Base-by-base conservation (phyloP, 2,329 filamentous ascomycete genomes). In the Alternaria triticina region DNA sequence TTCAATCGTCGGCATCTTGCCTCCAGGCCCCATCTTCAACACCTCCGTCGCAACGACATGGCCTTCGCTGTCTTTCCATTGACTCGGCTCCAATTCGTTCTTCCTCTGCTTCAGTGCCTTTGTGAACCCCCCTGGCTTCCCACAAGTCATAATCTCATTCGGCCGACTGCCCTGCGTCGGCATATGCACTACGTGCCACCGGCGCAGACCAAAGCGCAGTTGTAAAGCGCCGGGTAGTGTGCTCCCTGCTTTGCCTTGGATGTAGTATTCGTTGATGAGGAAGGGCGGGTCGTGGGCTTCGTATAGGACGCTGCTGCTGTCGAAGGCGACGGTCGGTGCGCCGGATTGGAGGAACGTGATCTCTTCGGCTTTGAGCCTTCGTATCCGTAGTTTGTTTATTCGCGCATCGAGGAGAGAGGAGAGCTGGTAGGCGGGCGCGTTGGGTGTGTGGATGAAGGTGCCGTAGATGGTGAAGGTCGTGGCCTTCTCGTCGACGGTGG, bases 201-300 rank as follows among this genome's bases (percentile, higher is more conserved):
- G 64, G n/a, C 59, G 45, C 28, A 70, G 54, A 0, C 67, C 56
- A 43, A 65, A 72, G 15, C 69, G 71, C 25, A 75, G 8, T 27
- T 69, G 66, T 8, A 75, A 7, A 6, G 65, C 54, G 40, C 72
- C 71, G 7, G 66, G 70, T 10, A 73, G 60, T 58, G 71, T 22
- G 17, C 52, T 23, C 45, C 13, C 22, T 43, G 57, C 25, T 45
- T 66, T 69, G 23, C 73, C 72, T 17, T 58, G 54, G 6, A 75
- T 64, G 25, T 70, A 71, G 56, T 66, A 71, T 25, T 73, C 69
- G 44, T 74, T 70, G 28, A 59, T 54, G 3, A 71, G 52, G 11
- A 73, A 66, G 5, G 73, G 70, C 12, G 70, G 71, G n/a, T 71
- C 69, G 45, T 68, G 69, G n/a, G 69, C 65, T 56, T 76, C 72